Percentiles rank a stretch among this genome's conserved stretches.
These are phyloP conservation scores for Acanthamoeba sp. DNA, from an alignment of 208 protist species.

Conservation along the genomic window DNA sequence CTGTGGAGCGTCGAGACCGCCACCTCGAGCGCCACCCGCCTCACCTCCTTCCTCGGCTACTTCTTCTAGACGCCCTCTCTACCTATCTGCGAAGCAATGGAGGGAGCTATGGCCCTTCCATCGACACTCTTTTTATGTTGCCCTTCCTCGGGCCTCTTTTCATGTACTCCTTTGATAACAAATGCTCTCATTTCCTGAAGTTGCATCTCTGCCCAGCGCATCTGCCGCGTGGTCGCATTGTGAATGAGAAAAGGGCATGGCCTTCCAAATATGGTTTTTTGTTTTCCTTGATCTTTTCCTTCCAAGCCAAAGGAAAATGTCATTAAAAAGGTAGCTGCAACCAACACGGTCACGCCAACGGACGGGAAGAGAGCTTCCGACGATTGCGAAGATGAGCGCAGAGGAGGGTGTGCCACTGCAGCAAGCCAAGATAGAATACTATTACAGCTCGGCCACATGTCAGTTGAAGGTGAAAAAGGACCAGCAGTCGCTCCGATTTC, in stretches of 20 bases:
- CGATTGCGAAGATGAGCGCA: conserved; percentile 20
- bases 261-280: not conserved
- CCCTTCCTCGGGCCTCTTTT: too few relatives aligned
- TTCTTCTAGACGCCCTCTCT: not conserved
- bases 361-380: not conserved
- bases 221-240: too few relatives aligned
- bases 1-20: conserved; percentile 8
- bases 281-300: not conserved
- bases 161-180: too few relatives aligned
- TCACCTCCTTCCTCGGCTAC: not conserved
- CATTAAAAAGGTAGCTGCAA: not conserved
- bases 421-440: conserved; percentile 57
- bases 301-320: not conserved
- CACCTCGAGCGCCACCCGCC: not conserved
- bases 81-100: not conserved
- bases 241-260: too few relatives aligned
- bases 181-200: too few relatives aligned
- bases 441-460: conserved; percentile 62
- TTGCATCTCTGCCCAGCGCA: too few relatives aligned
- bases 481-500: conserved; percentile 41
- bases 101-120: not conserved
- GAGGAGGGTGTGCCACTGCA: not conserved
- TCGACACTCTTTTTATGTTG: not conserved
- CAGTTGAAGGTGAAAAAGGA: conserved; percentile 67
- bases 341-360: too few relatives aligned